Evolutionary conservation across 164 flowering plant genomes (phyloP), one percentile per base, ranked within the genome.

Genomic region (Aristolochia fimbriata): DNA sequence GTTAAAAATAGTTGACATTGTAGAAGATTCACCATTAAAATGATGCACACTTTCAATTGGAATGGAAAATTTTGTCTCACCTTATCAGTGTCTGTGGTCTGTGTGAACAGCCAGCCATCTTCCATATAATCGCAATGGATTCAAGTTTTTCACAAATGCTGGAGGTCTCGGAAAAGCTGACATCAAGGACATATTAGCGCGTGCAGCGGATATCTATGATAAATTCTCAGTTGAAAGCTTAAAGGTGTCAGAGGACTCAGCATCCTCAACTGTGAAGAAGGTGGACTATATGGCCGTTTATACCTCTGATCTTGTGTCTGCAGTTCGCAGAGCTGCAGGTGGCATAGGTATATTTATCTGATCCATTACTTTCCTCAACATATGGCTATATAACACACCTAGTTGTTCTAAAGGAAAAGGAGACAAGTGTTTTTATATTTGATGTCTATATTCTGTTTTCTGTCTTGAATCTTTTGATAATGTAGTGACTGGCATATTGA

Each of bases 121-220:
- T 66, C 99, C 99, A 43, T 93, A 78, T 77, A 90, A 93, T 72
- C 74, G 99, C 57, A 93, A 93, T 78, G 99, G 99, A 19, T 82
- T 93, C 70, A 93, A 93, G 59, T 90, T 93, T 77, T 93, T 93
- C 72, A 90, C 99, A 6, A 81, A 69, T 76, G 82, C 83, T 75
- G 97, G 95, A 65, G 97, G 99, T 50, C 83, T 94, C 55, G 97
- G 96, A 55, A 94, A 94, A 69, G 67, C 78, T 71, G 99, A 94
- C 71, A 94, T 94, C 45, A 91, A 84, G 72, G 84, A 91, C 62
- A 91, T 94, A 33, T 64, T 94, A 77, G 89, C 83, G 65, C 91
- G 87, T 66, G 99, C 99, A 66, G 80, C 93, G 37, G 74, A 71
- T 64, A 76, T 88, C 65, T 82, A 86, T 71, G 79, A 66, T 33